Percentiles rank a stretch among this genome's conserved stretches.
Evolutionary conservation across 768 basidiomycete genomes (phyloP).

Genomic region (Xerocomellus chrysenteron): DNA sequence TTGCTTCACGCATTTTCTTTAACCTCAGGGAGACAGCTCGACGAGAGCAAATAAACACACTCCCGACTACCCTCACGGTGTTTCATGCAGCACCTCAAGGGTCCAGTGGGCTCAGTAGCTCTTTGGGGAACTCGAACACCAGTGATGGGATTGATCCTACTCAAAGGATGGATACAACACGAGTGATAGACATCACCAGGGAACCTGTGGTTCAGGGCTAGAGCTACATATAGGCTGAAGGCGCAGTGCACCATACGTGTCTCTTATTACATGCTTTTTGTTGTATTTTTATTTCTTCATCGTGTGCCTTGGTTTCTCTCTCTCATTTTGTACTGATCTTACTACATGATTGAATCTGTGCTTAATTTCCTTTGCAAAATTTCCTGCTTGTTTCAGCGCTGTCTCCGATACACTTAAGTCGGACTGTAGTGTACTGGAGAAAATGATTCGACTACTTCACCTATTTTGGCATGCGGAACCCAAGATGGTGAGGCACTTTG

Average conservation of each 20-base stretch:
- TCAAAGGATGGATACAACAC: background rate
- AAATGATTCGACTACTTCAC: background rate
- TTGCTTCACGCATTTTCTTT: constrained; percentile 26
- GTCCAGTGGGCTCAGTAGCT: background rate
- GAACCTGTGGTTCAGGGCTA: background rate
- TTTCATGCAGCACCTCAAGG: constrained; percentile 4
- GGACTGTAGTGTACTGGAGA: background rate
- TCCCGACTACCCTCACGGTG: constrained; percentile 2
- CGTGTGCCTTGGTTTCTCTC: too few relatives aligned
- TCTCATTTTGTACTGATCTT: background rate
- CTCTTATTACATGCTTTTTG: background rate
- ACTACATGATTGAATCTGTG: background rate
- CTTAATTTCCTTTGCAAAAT: background rate
- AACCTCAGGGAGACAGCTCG: constrained; percentile 22
- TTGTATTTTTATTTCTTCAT: background rate
- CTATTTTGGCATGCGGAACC: background rate
- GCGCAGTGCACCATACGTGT: background rate
- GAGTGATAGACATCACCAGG: background rate
- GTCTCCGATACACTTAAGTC: background rate
- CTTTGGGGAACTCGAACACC: background rate
- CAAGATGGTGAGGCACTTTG: background rate
- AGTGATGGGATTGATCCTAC: background rate
- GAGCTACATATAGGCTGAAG: background rate
- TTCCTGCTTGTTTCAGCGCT: background rate
- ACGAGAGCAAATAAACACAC: background rate